These are phyloP conservation scores for Globisporangium mamillatum DNA, from an alignment of 352 stramenopile species.

Conservation along the genomic window DNA sequence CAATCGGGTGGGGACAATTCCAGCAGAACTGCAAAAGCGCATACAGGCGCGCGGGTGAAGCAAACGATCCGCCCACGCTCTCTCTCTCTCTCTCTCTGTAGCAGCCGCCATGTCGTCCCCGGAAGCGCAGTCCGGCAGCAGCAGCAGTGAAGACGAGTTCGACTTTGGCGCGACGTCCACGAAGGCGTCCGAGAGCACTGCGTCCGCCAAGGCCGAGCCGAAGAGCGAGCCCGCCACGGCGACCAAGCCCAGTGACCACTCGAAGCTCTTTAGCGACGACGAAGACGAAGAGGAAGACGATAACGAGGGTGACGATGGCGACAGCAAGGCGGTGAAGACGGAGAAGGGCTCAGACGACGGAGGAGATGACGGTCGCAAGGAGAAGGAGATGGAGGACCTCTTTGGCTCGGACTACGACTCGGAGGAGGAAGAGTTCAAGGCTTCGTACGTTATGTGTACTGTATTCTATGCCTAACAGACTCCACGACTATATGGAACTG, in stretches of 20 bases:
- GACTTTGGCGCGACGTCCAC: constrained; percentile 42
- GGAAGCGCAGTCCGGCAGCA: constrained; percentile 51
- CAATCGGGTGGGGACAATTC: background rate
- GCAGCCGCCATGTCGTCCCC: constrained; percentile 67
- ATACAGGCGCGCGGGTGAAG: background rate
- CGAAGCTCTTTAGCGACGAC: constrained; percentile 73
- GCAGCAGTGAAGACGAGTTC: constrained; percentile 80
- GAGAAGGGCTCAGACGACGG: constrained; percentile 30
- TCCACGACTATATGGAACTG: background rate
- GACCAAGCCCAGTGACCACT: constrained; percentile 24
- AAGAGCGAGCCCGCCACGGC: constrained; percentile 8
- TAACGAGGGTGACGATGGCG: constrained; percentile 17
- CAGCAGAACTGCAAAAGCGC: background rate
- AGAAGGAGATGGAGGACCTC: constrained; percentile 87
- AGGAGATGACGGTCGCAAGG: constrained; percentile 37
- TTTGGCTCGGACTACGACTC: constrained; percentile 89
- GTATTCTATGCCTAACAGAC: background rate
- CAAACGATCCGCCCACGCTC: background rate
- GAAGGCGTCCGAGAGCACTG: constrained; percentile 17
- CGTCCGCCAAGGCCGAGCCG: constrained; percentile 14
- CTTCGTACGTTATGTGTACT: constrained; percentile 47
- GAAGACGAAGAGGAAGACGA: constrained; percentile 54
- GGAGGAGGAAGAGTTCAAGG: constrained; percentile 87
- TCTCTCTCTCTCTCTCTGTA: constrained; percentile 5
- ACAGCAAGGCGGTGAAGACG: constrained; percentile 20